Conservation (phyloP, 495 filamentous ascomycete species). For the Neurospora sp. region DNA sequence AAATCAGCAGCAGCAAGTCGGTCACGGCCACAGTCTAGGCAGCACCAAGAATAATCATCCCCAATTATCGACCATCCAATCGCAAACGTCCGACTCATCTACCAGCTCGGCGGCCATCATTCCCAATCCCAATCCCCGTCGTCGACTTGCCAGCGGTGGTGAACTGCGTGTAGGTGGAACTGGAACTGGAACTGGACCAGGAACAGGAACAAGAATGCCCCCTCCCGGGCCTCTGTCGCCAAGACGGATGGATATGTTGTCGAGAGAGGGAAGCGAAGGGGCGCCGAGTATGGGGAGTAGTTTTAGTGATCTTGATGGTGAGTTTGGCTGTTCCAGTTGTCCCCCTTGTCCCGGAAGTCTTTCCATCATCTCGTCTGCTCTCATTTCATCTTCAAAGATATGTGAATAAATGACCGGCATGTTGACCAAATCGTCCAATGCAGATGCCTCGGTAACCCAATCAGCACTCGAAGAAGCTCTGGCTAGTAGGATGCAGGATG, state of each 20-base stretch:
- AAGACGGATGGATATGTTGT: constrained; percentile 45
- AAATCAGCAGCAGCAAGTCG: constrained; percentile 19
- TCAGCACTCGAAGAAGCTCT: constrained; percentile 91
- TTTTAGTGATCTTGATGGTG: constrained; percentile 94
- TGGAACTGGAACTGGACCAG: not conserved
- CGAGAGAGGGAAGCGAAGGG: constrained; percentile 66
- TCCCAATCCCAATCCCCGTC: constrained; percentile 8
- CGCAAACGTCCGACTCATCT: constrained; percentile 50
- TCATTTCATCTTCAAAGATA: not conserved
- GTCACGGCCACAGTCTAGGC: not conserved
- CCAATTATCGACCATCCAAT: constrained; percentile 8
- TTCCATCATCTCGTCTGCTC: not conserved
- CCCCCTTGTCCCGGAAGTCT: not conserved
- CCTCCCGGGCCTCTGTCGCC: constrained; percentile 30
- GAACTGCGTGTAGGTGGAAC: not conserved
- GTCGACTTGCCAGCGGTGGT: not conserved
- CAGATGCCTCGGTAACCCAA: constrained; percentile 89
- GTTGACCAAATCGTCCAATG: not conserved
- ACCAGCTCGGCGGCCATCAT: constrained; percentile 46
- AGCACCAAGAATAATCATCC: not conserved
- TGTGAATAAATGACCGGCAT: constrained; percentile 1
- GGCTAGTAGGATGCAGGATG: constrained; percentile 80
- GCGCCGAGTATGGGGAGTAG: constrained; percentile 96
- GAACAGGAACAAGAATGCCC: not conserved
- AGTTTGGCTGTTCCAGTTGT: constrained; percentile 9